Conservation (phyloP, 2,329 filamentous ascomycete species). For the Penicillium sp. region DNA sequence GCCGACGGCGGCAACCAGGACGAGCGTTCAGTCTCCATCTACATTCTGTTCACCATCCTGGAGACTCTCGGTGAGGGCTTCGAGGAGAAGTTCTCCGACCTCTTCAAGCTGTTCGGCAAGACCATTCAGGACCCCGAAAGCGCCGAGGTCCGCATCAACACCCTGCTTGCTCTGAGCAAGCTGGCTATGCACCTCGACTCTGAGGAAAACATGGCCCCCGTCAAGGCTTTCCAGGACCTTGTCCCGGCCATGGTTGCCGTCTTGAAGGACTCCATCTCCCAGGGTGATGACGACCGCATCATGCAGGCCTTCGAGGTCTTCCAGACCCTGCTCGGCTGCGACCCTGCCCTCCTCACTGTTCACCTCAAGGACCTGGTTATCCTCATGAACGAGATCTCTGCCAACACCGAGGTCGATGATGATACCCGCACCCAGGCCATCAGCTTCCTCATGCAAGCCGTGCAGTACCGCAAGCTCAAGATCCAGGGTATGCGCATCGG, state of each 20-base stretch:
- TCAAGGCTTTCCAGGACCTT: constrained; percentile 76
- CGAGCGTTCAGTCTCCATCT: constrained; percentile 88
- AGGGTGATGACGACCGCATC: constrained; percentile 81
- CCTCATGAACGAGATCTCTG: constrained; percentile 89
- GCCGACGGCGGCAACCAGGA: constrained; percentile 73
- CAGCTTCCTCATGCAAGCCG: constrained; percentile 89
- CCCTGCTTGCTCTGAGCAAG: constrained; percentile 85
- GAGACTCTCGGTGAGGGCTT: constrained; percentile 87
- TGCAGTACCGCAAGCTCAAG: constrained; percentile 93
- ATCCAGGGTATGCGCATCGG: constrained; percentile 88
- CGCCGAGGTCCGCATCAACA: constrained; percentile 91
- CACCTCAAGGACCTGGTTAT: constrained; percentile 89
- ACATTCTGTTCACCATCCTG: constrained; percentile 88
- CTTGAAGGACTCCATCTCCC: constrained; percentile 80
- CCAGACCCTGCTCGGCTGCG: constrained; percentile 90
- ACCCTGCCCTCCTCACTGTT: constrained; percentile 77
- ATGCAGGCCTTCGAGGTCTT: constrained; percentile 95
- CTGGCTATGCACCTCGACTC: constrained; percentile 85
- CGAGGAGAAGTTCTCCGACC: constrained; percentile 75
- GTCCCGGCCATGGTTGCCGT: constrained; percentile 89
- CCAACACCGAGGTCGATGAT: constrained; percentile 76
- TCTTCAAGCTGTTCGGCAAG: constrained; percentile 81
- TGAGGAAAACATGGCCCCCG: constrained; percentile 76
- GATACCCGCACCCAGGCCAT: constrained; percentile 89
- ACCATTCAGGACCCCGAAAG: constrained; percentile 91